phyloP scores from a whole-genome alignment of 2,329 filamentous ascomycete genomes.

The Scedosporium apiospermum region DNA sequence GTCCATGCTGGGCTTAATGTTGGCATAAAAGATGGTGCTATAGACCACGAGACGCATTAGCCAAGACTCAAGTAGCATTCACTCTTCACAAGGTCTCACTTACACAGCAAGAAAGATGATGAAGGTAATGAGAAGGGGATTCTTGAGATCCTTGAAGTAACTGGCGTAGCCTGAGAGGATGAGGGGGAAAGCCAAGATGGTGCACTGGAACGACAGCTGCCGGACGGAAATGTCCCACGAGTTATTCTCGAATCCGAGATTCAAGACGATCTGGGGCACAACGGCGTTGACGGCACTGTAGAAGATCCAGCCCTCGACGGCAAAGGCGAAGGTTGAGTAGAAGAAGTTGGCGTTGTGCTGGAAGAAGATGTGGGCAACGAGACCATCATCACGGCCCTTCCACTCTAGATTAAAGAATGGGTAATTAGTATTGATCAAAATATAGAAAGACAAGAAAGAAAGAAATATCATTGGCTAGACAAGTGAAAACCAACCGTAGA shows the following conservation, averaged over 20 bases:
- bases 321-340: conserved; percentile 44
- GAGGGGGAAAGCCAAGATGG: conserved; percentile 26
- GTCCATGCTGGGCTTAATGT: conserved; percentile 32
- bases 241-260: conserved; percentile 36
- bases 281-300: conserved; percentile 42
- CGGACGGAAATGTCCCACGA: conserved; percentile 38
- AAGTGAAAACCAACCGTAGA: conserved; percentile 24
- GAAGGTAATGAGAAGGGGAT: conserved; percentile 36
- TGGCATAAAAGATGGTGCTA: conserved; percentile 34
- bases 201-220: conserved; percentile 32
- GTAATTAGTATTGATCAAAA: background rate
- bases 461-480: background rate
- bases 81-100: conserved; percentile 12
- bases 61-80: background rate
- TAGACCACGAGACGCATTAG: background rate
- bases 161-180: conserved; percentile 31
- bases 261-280: conserved; percentile 36
- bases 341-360: conserved; percentile 42
- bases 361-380: conserved; percentile 48
- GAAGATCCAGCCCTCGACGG: conserved; percentile 50
- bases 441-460: background rate
- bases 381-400: conserved; percentile 43
- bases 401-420: conserved; percentile 29
- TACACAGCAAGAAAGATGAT: conserved; percentile 35
- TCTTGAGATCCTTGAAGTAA: conserved; percentile 36